Percentiles rank a stretch among this genome's conserved stretches.
phyloP scores from a whole-genome alignment of 73 alveolate genomes.

The Paramecium sonneborni region DNA sequence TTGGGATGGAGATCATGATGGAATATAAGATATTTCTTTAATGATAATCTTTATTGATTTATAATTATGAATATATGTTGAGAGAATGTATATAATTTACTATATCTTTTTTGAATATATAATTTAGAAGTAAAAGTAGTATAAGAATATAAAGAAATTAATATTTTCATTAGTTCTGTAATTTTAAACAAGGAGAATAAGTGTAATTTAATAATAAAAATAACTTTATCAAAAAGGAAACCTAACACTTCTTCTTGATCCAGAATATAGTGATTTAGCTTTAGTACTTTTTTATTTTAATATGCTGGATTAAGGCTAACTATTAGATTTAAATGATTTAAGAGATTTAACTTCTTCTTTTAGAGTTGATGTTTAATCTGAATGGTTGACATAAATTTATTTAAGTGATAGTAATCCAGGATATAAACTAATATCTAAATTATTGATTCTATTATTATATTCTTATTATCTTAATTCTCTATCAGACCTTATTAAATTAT shows the following conservation, averaged over 20 bases:
- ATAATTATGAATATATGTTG: neutral
- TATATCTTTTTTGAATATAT: neutral
- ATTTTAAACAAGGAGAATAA: neutral
- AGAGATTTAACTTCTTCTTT: neutral
- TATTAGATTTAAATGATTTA: neutral
- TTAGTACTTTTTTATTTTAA: neutral
- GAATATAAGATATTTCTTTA: neutral
- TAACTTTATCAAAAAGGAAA: neutral
- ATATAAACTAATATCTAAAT: neutral
- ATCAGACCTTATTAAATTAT: constrained; percentile 11
- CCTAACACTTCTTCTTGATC: neutral
- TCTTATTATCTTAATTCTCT: constrained; percentile 4
- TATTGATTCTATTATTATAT: neutral
- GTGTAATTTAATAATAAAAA: neutral
- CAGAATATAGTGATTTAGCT: neutral
- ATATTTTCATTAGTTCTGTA: neutral
- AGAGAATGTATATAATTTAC: neutral
- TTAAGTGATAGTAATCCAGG: neutral
- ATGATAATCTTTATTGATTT: neutral
- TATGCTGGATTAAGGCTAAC: neutral
- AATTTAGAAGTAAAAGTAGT: neutral
- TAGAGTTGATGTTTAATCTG: neutral
- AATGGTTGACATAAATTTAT: neutral
- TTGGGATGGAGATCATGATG: neutral
- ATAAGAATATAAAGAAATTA: neutral